Evolutionary conservation across 75 land plant genomes (phyloP), one percentile per base, ranked within the genome.

Genomic region (Pinus taeda): DNA sequence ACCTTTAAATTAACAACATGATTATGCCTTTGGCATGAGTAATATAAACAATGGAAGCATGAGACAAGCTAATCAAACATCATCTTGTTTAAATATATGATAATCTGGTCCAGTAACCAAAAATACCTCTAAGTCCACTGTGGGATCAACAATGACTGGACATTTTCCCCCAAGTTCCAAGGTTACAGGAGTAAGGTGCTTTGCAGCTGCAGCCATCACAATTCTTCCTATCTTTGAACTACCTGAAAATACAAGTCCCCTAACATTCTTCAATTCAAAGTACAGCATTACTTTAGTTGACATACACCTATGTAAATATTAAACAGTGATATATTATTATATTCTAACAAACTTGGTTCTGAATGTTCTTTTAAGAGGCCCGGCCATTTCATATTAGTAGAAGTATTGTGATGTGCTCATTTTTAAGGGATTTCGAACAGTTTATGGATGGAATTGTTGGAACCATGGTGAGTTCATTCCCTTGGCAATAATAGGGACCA

Each of bases 131-230:
- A 97, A 69, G 77, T 97, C 83, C 20, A 81, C 84, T 39, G 83
- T 78, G 56, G 93, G 84, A 80, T 97, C 99, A 74, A 97, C 89
- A 63, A 92, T 81, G 24, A 80, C 89, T 30, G 99, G 99, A 64
- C 78, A 92, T 84, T 97, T 97, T 74, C 98, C 98, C 57, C 99
- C 99, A 80, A 97, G 98, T 82, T 97, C 99, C 75, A 97, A 81
- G 14, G 85, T 81, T 9, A 97, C 99, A 20, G 99, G 99, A 37
- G 99, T 95, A 26, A 97, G 91, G 73, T 95, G 95, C 88, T 97
- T 95, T 57, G 95, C 93, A 75, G 99, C 99, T 76, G 97, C 99
- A 73, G 89, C 78, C 95, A 94, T 90, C 79, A 96, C 83, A 66
- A 96, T 90, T 24, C 91, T 88, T 26, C 92, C 99, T 7, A 96